Percentiles rank a stretch among this genome's conserved stretches.
phyloP scores from a whole-genome alignment of 1,284 basidiomycete species.

The Rhodotorula sp. region DNA sequence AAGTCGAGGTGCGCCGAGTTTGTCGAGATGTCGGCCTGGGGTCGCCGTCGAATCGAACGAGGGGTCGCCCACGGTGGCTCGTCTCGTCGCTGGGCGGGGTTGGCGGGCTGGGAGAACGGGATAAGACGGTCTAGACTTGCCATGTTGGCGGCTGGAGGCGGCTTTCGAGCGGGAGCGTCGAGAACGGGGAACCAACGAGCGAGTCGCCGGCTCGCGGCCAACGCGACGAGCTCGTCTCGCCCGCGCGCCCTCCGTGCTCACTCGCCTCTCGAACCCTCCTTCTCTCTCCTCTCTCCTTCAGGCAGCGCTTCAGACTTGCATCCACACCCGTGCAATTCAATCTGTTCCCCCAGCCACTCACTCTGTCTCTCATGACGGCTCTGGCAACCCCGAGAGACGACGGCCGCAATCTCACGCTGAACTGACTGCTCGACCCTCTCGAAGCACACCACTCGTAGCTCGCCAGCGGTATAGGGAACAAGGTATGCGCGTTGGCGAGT shows the following conservation, averaged over 20 bases:
- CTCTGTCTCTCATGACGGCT: neutral
- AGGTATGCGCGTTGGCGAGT: too few relatives aligned
- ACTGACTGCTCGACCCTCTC: too few relatives aligned
- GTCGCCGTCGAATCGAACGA: too few relatives aligned
- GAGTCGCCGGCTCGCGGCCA: neutral
- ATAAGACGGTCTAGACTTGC: conserved; percentile 3
- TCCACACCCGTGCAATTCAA: neutral
- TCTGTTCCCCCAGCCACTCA: neutral
- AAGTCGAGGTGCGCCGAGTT: neutral
- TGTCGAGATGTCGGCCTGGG: neutral
- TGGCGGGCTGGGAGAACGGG: neutral
- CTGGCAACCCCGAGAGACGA: neutral
- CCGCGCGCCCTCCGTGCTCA: neutral
- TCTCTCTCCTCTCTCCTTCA: neutral
- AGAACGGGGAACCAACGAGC: conserved; percentile 2
- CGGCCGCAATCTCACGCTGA: too few relatives aligned
- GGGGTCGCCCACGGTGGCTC: neutral
- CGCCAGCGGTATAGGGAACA: too few relatives aligned
- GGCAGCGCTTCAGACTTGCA: neutral
- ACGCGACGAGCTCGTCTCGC: neutral
- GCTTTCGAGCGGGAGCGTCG: conserved; percentile 7
- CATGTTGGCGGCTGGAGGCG: conserved; percentile 26
- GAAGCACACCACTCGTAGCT: too few relatives aligned
- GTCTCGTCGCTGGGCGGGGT: neutral
- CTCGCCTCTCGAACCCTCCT: neutral